Conservation (phyloP, 1,284 basidiomycete species). For the Somion occarium region DNA sequence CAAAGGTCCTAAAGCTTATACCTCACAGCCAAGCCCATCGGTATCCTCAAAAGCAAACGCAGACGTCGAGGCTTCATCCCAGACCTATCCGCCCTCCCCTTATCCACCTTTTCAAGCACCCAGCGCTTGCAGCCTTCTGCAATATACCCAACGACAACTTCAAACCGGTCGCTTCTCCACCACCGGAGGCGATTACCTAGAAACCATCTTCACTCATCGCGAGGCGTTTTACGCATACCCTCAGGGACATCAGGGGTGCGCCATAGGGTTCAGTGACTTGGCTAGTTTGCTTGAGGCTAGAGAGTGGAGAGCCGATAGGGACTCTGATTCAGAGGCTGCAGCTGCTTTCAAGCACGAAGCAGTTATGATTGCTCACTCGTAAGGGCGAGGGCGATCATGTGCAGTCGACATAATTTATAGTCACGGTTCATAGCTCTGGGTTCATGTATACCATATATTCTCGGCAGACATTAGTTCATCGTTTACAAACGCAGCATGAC, state of each 20-base stretch:
- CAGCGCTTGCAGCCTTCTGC: slow-evolving; percentile 50
- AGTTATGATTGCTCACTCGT: slow-evolving; percentile 52
- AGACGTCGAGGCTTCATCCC: not conserved
- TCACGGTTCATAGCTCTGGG: too few species aligned
- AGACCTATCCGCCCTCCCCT: slow-evolving; percentile 15
- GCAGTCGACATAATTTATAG: too few species aligned
- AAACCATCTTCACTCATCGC: slow-evolving; percentile 70
- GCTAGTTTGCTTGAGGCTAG: slow-evolving; percentile 55
- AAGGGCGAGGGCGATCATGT: too few species aligned
- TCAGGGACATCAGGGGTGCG: slow-evolving; percentile 54
- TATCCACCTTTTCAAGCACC: slow-evolving; percentile 13
- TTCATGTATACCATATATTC: too few species aligned
- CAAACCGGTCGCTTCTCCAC: slow-evolving; percentile 50
- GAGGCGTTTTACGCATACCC: slow-evolving; percentile 58
- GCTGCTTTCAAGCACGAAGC: slow-evolving; percentile 52
- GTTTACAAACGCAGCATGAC: too few species aligned
- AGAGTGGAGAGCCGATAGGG: slow-evolving; percentile 59
- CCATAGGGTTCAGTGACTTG: slow-evolving; percentile 55
- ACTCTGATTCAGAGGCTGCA: slow-evolving; percentile 62
- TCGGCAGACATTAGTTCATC: too few species aligned
- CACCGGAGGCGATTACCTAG: slow-evolving; percentile 67
- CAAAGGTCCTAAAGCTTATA: slow-evolving; percentile 9
- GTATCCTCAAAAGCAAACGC: slow-evolving; percentile 4
- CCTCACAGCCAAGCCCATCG: slow-evolving; percentile 1
- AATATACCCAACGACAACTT: slow-evolving; percentile 44